Evolutionary conservation across 805 yeast species (phyloP), one percentile per base, ranked within the genome.

Genomic region (Ogataea corticis): DNA sequence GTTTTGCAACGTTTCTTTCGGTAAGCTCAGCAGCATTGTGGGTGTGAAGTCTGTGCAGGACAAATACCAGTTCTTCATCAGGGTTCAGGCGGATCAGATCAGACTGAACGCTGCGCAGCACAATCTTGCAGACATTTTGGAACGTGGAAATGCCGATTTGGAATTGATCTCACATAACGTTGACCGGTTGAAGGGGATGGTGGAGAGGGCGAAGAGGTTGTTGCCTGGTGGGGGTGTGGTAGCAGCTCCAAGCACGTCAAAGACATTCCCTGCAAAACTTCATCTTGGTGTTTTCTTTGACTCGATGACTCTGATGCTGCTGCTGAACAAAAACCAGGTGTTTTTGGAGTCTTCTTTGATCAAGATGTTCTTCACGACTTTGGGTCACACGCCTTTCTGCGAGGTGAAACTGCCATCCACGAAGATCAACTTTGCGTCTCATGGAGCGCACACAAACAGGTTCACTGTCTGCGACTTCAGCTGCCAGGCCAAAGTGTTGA

Each of bases 401-500:
- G 68, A 67, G 28, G 23, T 77, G 6, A 39, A 37, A 0, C 45
- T 77, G 5, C 79, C 81, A 1, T 66, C 76, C 1, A 62, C 72
- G 0, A 65, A 75, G 35, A 13, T 78, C 12, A 66, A 70, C 6
- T 49, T 57, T 39, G 52, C 54, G 4, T 44, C 58, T 2, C 55
- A 47, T 11, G 65, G 73, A 4, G 71, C 72, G 31, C 66, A 72
- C 50, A 53, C 73, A 57, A 38, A 66, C 40, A 50, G 76, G 54
- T 58, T 78, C 2, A 68, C 68, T 4, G 38, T 78, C 2, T 38
- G 76, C 14, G 80, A 85, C 53, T 58, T 80, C 11, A 71, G 73
- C 47, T 48, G 80, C 49, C 52, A 66, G n/a, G 40, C 77, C 41
- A 69, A 70, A 56, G 53, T 80, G 12, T 50, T 65, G n/a, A 74